Evolutionary conservation across 352 stramenopile species (phyloP).

Genomic region (Lagenidium giganteum): DNA sequence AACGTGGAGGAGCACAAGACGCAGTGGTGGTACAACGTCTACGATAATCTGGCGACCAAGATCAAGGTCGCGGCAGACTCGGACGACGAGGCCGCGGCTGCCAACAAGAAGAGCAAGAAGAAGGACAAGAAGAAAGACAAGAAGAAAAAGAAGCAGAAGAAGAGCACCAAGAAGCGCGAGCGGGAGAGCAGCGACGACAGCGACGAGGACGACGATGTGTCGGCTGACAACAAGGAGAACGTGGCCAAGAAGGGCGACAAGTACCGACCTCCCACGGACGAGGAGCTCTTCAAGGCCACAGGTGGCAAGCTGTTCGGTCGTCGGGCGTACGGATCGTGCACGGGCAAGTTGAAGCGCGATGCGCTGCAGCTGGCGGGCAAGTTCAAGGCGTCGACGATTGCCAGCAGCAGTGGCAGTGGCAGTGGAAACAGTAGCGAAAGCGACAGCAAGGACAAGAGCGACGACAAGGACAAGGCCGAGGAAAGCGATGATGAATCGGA

Average conservation of each 20-base stretch:
- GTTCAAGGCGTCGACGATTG: slow-evolving; percentile 1
- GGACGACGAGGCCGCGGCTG: slow-evolving; percentile 34
- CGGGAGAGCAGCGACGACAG: slow-evolving; percentile 15
- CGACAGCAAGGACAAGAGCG: slow-evolving; percentile 1
- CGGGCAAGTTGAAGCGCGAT: slow-evolving; percentile 83
- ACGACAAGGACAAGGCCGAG: slow-evolving; percentile 13
- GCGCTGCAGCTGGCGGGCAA: slow-evolving; percentile 39
- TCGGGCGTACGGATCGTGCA: slow-evolving; percentile 86
- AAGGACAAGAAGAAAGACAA: slow-evolving; percentile 46
- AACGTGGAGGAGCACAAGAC: slow-evolving; percentile 59
- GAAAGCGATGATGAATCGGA: too few species aligned
- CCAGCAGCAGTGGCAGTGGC: neutral
- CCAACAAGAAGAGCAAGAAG: slow-evolving; percentile 44
- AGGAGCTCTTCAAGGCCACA: slow-evolving; percentile 95
- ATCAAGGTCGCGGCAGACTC: slow-evolving; percentile 74
- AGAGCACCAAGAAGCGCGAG: slow-evolving; percentile 18
- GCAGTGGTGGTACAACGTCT: slow-evolving; percentile 88
- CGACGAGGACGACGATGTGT: slow-evolving; percentile 19
- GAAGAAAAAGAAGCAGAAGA: slow-evolving; percentile 32
- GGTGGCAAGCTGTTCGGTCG: slow-evolving; percentile 95
- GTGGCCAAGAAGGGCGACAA: slow-evolving; percentile 37
- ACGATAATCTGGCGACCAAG: slow-evolving; percentile 83
- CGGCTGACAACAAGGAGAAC: too few species aligned
- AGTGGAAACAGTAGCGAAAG: neutral
- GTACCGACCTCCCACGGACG: slow-evolving; percentile 85